Evolutionary conservation across 306 rosid genomes (phyloP).

Genomic region (Spatholobus suberectus): DNA sequence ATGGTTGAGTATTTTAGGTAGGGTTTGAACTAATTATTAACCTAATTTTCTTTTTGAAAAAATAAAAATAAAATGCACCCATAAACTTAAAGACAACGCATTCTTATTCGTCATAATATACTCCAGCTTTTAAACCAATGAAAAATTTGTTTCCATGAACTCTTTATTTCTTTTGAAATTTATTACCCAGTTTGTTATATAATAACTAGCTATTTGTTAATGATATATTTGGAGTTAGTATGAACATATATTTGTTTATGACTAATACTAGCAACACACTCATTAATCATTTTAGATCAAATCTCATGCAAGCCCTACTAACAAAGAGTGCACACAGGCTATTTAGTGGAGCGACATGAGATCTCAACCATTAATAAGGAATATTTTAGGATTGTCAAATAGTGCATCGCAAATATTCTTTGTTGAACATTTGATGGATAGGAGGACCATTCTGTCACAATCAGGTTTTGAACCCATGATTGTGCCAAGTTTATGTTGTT

Average conservation of each 20-base stretch:
- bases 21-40: not conserved
- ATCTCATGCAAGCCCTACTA: not conserved
- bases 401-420: not conserved
- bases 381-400: not conserved
- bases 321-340: not conserved
- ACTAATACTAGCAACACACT: not conserved
- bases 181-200: not conserved
- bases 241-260: not conserved
- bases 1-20: not conserved
- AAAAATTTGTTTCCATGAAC: not conserved
- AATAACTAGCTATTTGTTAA: not conserved
- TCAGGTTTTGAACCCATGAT: conserved; percentile 1
- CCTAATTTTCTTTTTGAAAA: not conserved
- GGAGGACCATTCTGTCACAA: not conserved
- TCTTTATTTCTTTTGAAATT: not conserved
- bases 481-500: conserved; percentile 5
- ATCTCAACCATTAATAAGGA: not conserved
- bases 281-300: not conserved
- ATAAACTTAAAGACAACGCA: not conserved
- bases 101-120: not conserved
- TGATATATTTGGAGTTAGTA: not conserved
- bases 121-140: not conserved
- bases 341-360: not conserved
- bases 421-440: not conserved
- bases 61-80: not conserved